Base-by-base conservation (phyloP, 352 stramenopile species). In the Phytopythium sindhum region DNA sequence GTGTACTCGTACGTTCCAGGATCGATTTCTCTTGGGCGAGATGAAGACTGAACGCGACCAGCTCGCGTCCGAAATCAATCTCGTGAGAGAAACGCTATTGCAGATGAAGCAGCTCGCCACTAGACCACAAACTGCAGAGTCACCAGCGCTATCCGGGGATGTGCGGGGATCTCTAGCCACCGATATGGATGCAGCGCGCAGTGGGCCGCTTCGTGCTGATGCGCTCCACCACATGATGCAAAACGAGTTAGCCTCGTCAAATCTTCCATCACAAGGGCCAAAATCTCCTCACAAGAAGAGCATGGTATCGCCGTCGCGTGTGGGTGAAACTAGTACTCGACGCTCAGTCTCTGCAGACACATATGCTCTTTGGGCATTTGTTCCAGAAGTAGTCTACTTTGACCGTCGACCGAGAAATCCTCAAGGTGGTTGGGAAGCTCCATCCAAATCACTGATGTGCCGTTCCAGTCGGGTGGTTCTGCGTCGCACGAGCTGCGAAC, bases 1-100 rank as follows among this genome's bases (percentile, higher is more conserved):
- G 60, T 72, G 58, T 4, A 33, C 61, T 19, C 69, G 74, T 5
- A 72, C 77, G 5, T 72, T 91, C 17, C 48, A 64, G 21, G 71
- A 81, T 29, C 53, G 41, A n/a, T 39, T 61, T 4, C 11, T 29
- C 2, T 15, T 9, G 1, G 12, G 8, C 0, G 53, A 47, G 0
- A 45, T 17, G 19, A 56, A 53, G 14, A 59, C 14, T 10, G 23
- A 42, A 15, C 39, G n/a, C 1, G 2, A 8, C 15, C 15, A 4
- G 8, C 47, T 80, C 3, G 17, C 31, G 15, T 26, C 19, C 8
- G 63, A 77, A 6, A 55, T 77, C 3, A 68, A 65, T n/a, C 44
- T 57, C 0, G 31, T 73, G 28, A 57, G 68, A n/a, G 60, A 67
- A 3, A 24, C 72, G 14, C 39, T 63, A 19, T 45, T 31, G 1